phyloP scores from a whole-genome alignment of 2,329 filamentous ascomycete genomes.

The Penicillium sclerotigenum region DNA sequence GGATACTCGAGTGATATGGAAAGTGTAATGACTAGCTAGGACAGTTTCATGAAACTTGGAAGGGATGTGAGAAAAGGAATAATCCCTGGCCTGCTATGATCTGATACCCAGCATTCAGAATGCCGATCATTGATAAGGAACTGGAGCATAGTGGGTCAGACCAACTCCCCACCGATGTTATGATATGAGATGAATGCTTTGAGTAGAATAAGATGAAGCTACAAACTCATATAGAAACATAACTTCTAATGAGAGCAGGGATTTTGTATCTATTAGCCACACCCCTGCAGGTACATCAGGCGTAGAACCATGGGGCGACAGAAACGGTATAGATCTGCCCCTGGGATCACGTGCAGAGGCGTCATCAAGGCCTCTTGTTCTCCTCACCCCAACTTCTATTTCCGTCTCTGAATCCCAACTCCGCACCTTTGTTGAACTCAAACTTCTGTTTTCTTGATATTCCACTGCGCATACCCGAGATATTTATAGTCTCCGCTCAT shows the following conservation, averaged over 20 bases:
- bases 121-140: slow-evolving; percentile 12
- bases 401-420: neutral
- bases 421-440: neutral
- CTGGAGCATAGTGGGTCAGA: slow-evolving; percentile 11
- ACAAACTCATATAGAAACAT: no score
- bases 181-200: neutral
- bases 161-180: neutral
- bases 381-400: slow-evolving; percentile 6
- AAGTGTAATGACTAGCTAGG: no score
- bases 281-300: slow-evolving; percentile 6
- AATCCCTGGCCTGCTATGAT: no score
- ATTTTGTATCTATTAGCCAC: neutral
- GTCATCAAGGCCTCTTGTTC: slow-evolving; percentile 22
- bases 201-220: neutral
- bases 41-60: no score
- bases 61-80: no score
- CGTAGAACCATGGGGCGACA: neutral
- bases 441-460: neutral
- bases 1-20: no score
- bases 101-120: no score
- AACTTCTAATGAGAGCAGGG: no score
- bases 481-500: neutral
- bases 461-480: neutral
- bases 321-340: slow-evolving; percentile 5
- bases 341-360: slow-evolving; percentile 16